Base-by-base conservation (phyloP, 345 rosid genomes). In the Eutrema japonicum region DNA sequence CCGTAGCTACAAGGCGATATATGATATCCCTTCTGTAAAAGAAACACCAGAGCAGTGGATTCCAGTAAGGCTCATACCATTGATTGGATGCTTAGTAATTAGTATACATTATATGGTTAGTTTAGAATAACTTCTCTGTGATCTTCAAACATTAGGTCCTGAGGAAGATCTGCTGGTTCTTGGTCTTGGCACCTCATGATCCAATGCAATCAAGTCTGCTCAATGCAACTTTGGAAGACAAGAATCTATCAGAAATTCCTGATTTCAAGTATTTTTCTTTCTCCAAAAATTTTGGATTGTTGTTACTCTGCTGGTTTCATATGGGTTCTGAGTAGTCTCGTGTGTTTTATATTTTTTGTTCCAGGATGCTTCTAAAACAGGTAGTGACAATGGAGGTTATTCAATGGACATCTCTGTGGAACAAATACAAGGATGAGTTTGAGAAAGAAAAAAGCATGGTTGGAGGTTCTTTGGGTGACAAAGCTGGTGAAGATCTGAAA, bases 351-450 rank as follows among this genome's bases (percentile, higher is more conserved):
- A 13, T 14, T 40, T 35, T 33, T 16, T 30, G 37, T 64, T 37
- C 11, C 73, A 90, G 99, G 85, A 64, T 87, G 85, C 85, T 91
- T 46, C 79, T 92, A 77, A 92, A 92, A 73, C 96, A 91, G 75
- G 78, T 96, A 78, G 96, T 96, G 61, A 92, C 98, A 38, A 89
- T 92, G 98, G 99, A 96, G 86, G 98, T 96, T 73, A 84, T 96
- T 72, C 96, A 84, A 54, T 92, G 99, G 99, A 96, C 96, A 50
- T 79, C 94, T 59, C 94, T 96, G 58, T 96, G 98, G 99, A 85
- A 79, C 84, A 70, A 81, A 27, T 92, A 85, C 79, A 80, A 86
- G 75, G 91, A 83, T 63, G 99, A 96, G 75, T 96, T 96, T 78
- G 97, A 90, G 65, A 82, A 81, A 63, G 99, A 92, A 80, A 86